These are phyloP conservation scores for Cicer cuneatum DNA, from an alignment of 306 rosid species.

Conservation along the genomic window DNA sequence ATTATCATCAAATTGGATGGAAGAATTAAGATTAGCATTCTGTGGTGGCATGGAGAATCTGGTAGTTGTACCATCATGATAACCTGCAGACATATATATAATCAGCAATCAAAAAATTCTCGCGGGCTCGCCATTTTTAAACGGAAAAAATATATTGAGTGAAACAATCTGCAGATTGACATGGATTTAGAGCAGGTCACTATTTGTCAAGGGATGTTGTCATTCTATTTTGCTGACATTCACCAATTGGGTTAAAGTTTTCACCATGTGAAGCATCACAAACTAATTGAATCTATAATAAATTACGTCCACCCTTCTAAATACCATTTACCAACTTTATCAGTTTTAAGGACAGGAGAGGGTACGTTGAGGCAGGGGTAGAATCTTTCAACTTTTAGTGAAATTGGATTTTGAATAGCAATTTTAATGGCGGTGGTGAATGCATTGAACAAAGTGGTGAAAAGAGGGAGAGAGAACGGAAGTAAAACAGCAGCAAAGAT, in stretches of 20 bases:
- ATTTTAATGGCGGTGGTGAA: background rate
- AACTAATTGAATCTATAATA: slow-evolving; percentile 1
- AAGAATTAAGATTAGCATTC: slow-evolving; percentile 54
- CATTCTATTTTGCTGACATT: slow-evolving; percentile 6
- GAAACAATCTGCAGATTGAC: background rate
- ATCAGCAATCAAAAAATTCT: slow-evolving; percentile 38
- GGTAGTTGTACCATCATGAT: slow-evolving; percentile 50
- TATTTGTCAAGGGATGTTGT: slow-evolving; percentile 19
- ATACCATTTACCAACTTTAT: background rate
- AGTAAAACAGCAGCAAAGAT: slow-evolving; percentile 1
- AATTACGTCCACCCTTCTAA: slow-evolving; percentile 1
- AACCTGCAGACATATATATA: slow-evolving; percentile 58
- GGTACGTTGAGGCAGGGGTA: background rate
- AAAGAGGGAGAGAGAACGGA: background rate
- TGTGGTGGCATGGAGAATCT: slow-evolving; percentile 61
- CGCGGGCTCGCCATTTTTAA: background rate
- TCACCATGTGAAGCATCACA: slow-evolving; percentile 10
- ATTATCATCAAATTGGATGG: slow-evolving; percentile 56
- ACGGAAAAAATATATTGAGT: background rate
- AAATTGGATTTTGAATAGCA: background rate
- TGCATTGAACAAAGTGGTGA: slow-evolving; percentile 19
- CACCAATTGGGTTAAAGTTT: background rate
- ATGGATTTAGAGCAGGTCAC: background rate
- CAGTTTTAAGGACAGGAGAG: background rate
- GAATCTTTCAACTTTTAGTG: background rate